Conservation (phyloP, 345 rosid species). For the Populus alba region DNA sequence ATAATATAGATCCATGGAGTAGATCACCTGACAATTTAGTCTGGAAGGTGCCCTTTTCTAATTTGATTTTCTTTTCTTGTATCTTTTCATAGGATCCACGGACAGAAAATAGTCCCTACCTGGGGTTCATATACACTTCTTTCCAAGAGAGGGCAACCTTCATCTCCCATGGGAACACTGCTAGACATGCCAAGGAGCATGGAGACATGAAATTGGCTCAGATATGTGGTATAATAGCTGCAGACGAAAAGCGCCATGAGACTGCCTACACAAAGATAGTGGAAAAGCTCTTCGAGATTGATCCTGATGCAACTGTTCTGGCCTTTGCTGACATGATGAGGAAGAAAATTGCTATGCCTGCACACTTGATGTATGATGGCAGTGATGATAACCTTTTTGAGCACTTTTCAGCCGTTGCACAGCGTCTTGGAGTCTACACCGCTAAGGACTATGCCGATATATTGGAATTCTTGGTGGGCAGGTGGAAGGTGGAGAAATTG, state of each 20-base stretch:
- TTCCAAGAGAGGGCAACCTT: conserved; percentile 99
- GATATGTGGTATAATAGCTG: conserved; percentile 79
- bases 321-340: conserved; percentile 94
- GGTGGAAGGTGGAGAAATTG: conserved; percentile 64
- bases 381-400: conserved; percentile 64
- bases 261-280: conserved; percentile 87
- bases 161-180: conserved; percentile 91
- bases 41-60: background rate
- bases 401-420: conserved; percentile 78
- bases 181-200: conserved; percentile 75
- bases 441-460: conserved; percentile 88
- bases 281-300: conserved; percentile 82
- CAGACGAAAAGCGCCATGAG: conserved; percentile 95
- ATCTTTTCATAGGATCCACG: conserved; percentile 58
- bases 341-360: conserved; percentile 95
- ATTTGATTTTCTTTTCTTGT: background rate
- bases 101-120: conserved; percentile 83
- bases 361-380: conserved; percentile 90
- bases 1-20: background rate
- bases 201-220: conserved; percentile 87
- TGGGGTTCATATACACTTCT: conserved; percentile 87
- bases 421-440: conserved; percentile 82
- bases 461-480: conserved; percentile 74
- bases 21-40: background rate
- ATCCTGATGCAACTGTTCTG: conserved; percentile 69